Conservation (phyloP, 2,329 filamentous ascomycete genomes). For the Hymenoscyphus linearis region DNA sequence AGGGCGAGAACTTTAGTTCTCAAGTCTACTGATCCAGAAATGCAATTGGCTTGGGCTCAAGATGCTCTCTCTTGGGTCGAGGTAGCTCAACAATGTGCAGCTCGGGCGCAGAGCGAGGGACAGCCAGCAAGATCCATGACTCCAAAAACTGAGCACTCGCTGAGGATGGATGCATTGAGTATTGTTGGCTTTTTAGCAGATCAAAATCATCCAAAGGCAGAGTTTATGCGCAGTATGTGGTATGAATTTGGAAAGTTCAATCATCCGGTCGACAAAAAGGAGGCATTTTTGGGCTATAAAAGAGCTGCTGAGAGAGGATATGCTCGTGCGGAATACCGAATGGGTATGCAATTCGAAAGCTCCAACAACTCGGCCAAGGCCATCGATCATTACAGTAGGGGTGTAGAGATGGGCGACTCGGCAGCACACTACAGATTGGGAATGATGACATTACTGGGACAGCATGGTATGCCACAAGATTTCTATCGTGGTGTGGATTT, state of each 20-base stretch:
- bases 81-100: constrained; percentile 69
- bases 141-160: constrained; percentile 80
- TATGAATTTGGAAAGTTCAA: constrained; percentile 97
- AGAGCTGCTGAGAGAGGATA: constrained; percentile 83
- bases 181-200: constrained; percentile 86
- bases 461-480: constrained; percentile 85
- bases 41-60: constrained; percentile 95
- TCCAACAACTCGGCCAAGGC: constrained; percentile 90
- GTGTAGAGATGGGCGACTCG: constrained; percentile 76
- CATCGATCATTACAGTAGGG: constrained; percentile 81
- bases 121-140: constrained; percentile 62
- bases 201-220: constrained; percentile 86
- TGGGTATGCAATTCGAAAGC: constrained; percentile 97
- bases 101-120: constrained; percentile 34
- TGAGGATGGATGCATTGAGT: constrained; percentile 83
- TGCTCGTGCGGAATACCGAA: constrained; percentile 85
- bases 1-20: constrained; percentile 77
- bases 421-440: constrained; percentile 82
- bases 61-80: constrained; percentile 88
- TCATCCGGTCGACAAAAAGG: constrained; percentile 83
- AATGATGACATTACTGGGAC: constrained; percentile 95
- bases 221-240: constrained; percentile 96
- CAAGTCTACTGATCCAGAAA: constrained; percentile 89
- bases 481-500: constrained; percentile 72
- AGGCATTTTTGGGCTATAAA: constrained; percentile 83